Evolutionary conservation across 2,329 filamentous ascomycete genomes (phyloP).

Genomic region (Daldinia eschscholtzii): DNA sequence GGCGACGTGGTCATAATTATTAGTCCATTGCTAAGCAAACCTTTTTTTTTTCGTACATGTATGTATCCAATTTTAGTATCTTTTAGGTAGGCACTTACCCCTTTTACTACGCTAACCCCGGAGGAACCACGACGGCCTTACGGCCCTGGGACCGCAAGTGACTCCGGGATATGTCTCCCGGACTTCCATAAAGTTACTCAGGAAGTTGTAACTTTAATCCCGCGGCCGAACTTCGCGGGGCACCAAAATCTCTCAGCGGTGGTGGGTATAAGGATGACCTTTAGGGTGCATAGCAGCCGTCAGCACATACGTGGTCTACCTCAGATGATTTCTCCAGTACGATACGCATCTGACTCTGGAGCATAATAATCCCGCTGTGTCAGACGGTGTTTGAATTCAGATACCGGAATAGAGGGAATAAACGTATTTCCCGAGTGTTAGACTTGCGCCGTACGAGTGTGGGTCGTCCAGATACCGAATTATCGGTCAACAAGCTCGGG

Average conservation of each 20-base stretch:
- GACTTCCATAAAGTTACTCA: neutral
- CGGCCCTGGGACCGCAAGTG: neutral
- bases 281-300: conserved; percentile 22
- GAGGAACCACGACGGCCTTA: neutral
- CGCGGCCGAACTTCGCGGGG: conserved; percentile 8
- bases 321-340: conserved; percentile 15
- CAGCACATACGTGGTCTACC: conserved; percentile 34
- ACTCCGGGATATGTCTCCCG: conserved; percentile 9
- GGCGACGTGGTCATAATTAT: neutral
- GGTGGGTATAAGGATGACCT: conserved; percentile 20
- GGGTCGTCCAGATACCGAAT: conserved; percentile 28
- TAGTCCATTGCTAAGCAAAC: neutral
- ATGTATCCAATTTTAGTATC: neutral
- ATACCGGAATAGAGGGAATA: conserved; percentile 24
- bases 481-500: conserved; percentile 18
- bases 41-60: neutral
- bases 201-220: conserved; percentile 15
- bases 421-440: conserved; percentile 17
- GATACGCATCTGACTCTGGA: conserved; percentile 25
- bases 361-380: conserved; percentile 32
- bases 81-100: neutral
- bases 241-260: conserved; percentile 12
- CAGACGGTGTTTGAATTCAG: conserved; percentile 41
- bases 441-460: conserved; percentile 21
- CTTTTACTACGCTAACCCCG: conserved; percentile 7